A percentile compares a stretch with the other conserved stretches of the same genome.
Evolutionary conservation across 345 rosid species (phyloP).

Genomic region (Combretum micranthum): DNA sequence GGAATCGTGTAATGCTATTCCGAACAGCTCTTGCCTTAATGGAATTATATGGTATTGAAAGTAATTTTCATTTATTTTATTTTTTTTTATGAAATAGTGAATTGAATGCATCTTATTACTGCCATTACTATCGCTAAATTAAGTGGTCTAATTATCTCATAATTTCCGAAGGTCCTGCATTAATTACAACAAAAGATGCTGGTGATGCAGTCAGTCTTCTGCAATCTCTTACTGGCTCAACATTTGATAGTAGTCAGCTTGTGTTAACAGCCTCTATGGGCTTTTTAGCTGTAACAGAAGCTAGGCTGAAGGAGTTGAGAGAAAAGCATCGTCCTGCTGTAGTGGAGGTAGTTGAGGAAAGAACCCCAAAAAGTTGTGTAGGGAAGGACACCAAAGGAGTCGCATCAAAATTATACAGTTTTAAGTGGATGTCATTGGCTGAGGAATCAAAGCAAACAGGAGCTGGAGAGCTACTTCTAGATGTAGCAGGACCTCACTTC

Average conservation of each 20-base stretch:
- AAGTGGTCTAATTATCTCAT: neutral
- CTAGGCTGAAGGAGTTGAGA: conserved; percentile 64
- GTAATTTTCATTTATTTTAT: no score
- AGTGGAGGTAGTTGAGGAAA: conserved; percentile 51
- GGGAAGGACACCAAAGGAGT: conserved; percentile 82
- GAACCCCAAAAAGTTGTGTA: conserved; percentile 45
- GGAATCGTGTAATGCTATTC: conserved; percentile 90
- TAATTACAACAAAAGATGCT: conserved; percentile 78
- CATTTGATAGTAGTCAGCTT: conserved; percentile 97
- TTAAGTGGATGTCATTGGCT: conserved; percentile 49
- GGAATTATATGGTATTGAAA: conserved; percentile 72
- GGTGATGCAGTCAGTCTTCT: conserved; percentile 86
- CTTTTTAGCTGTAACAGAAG: conserved; percentile 62
- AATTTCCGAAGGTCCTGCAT: conserved; percentile 63
- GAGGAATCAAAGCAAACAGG: conserved; percentile 32
- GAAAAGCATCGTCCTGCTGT: conserved; percentile 69
- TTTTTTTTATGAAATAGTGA: neutral
- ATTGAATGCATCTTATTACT: neutral
- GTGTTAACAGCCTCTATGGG: conserved; percentile 92
- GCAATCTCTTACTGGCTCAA: conserved; percentile 85
- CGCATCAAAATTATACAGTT: conserved; percentile 77
- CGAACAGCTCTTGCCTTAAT: conserved; percentile 91
- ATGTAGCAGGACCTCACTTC: conserved; percentile 23
- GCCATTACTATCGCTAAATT: neutral
- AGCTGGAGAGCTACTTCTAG: conserved; percentile 14